These are phyloP conservation scores for Teunomyces cretensis DNA, from an alignment of 805 yeast genomes.

Conservation along the genomic window DNA sequence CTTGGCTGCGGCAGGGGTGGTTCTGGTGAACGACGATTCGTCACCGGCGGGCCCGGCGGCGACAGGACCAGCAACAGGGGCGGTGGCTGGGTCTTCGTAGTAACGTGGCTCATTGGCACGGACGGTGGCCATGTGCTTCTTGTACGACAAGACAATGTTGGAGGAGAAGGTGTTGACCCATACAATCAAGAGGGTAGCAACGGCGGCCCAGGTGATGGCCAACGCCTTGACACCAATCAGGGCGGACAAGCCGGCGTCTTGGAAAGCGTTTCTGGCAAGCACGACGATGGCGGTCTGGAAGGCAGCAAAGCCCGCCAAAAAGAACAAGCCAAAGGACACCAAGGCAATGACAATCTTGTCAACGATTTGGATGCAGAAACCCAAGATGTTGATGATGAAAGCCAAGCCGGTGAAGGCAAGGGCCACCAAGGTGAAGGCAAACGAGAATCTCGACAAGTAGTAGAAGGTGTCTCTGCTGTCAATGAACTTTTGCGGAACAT, in stretches of 20 bases:
- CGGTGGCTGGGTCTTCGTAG: constrained; percentile 17
- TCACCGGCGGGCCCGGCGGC: constrained; percentile 32
- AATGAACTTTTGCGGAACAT: constrained; percentile 53
- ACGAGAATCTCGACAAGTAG: constrained; percentile 56
- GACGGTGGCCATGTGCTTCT: constrained; percentile 46
- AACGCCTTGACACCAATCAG: constrained; percentile 56
- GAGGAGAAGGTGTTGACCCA: constrained; percentile 55
- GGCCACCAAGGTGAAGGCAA: constrained; percentile 40
- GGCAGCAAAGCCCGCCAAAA: constrained; percentile 62
- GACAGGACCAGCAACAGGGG: constrained; percentile 10
- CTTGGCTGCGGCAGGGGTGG: constrained; percentile 27
- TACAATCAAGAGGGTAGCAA: constrained; percentile 49
- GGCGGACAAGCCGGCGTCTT: constrained; percentile 40
- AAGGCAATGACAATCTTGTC: constrained; percentile 56
- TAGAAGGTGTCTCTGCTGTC: constrained; percentile 52
- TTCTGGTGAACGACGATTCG: constrained; percentile 44
- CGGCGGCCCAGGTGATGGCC: constrained; percentile 73
- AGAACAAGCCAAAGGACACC: constrained; percentile 50
- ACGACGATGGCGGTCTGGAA: constrained; percentile 76
- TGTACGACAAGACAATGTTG: constrained; percentile 49
- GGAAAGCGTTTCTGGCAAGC: constrained; percentile 72
- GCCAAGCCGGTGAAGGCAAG: constrained; percentile 64
- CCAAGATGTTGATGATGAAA: constrained; percentile 52
- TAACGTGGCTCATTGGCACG: constrained; percentile 22
- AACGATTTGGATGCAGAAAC: constrained; percentile 55